phyloP scores from a whole-genome alignment of 2,329 filamentous ascomycete species.

The Penicillium sp. region DNA sequence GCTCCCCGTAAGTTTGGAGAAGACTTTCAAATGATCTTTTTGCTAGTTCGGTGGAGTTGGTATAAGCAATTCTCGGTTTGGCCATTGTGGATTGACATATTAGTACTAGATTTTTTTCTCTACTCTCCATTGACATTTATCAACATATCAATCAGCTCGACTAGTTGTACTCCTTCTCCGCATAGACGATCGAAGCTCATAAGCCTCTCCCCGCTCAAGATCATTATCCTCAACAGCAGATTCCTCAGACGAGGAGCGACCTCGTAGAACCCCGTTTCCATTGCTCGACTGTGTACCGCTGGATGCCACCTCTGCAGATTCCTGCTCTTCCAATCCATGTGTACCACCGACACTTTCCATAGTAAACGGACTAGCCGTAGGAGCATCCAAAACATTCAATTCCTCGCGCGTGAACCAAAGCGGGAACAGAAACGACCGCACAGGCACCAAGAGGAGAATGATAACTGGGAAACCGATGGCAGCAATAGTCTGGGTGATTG shows the following conservation, averaged over 20 bases:
- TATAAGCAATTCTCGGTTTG: neutral
- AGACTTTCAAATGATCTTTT: neutral
- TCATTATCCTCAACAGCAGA: slow-evolving; percentile 37
- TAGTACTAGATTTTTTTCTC: too few species aligned
- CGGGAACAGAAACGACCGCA: slow-evolving; percentile 65
- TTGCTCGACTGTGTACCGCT: slow-evolving; percentile 9
- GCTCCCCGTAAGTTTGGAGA: neutral
- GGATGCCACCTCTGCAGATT: slow-evolving; percentile 5
- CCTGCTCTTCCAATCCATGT: slow-evolving; percentile 48
- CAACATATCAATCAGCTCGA: slow-evolving; percentile 14
- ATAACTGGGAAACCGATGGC: slow-evolving; percentile 79
- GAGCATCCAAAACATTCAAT: slow-evolving; percentile 65
- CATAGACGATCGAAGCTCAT: slow-evolving; percentile 34
- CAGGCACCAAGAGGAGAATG: slow-evolving; percentile 68
- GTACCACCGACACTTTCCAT: slow-evolving; percentile 73
- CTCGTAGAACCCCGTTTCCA: slow-evolving; percentile 20
- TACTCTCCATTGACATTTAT: neutral
- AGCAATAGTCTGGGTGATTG: slow-evolving; percentile 79
- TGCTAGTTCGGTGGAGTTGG: neutral
- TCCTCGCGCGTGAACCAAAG: slow-evolving; percentile 61
- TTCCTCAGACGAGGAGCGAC: slow-evolving; percentile 24
- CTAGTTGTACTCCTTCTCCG: slow-evolving; percentile 32
- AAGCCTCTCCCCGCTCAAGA: slow-evolving; percentile 43
- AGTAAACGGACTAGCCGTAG: slow-evolving; percentile 71
- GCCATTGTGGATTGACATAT: neutral